phyloP scores from a whole-genome alignment of 495 filamentous ascomycete genomes.

The Elaphomyces granulatus region DNA sequence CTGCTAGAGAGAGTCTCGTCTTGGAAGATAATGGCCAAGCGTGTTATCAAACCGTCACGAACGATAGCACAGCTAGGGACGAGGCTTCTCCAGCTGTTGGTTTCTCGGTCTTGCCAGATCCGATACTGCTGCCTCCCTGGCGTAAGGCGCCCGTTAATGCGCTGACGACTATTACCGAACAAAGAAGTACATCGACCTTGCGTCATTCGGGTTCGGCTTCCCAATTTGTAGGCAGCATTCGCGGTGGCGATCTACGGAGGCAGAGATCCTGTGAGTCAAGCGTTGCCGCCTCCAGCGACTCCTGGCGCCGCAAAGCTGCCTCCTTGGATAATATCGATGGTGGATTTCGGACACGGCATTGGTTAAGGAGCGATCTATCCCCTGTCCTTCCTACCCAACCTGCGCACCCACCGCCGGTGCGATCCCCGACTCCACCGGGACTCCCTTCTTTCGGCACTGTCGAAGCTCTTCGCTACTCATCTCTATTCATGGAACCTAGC shows the following conservation, averaged over 20 bases:
- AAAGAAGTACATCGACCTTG: background rate
- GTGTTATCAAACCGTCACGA: too few species aligned
- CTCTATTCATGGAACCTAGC: constrained; percentile 12
- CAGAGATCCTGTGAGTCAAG: background rate
- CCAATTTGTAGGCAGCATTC: background rate
- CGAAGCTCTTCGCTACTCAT: constrained; percentile 25
- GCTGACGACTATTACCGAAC: constrained; percentile 1
- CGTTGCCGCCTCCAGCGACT: background rate
- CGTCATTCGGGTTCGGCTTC: constrained; percentile 1
- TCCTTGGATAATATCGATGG: constrained; percentile 13
- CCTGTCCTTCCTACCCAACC: constrained; percentile 22
- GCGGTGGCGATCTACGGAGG: background rate
- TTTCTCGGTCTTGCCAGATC: background rate
- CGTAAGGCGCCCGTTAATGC: background rate
- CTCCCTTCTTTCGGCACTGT: constrained; percentile 32
- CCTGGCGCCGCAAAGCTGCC: constrained; percentile 9
- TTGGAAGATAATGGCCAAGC: too few species aligned
- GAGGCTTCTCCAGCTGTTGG: background rate
- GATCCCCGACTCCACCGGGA: constrained; percentile 32
- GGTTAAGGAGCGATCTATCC: constrained; percentile 15
- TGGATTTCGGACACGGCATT: constrained; percentile 7
- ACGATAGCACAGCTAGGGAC: too few species aligned
- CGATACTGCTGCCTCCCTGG: background rate
- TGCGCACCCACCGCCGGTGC: constrained; percentile 24
- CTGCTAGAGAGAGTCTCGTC: constrained; percentile 17